Conservation (phyloP, 352 stramenopile genomes). For the Pythium sukuiense region DNA sequence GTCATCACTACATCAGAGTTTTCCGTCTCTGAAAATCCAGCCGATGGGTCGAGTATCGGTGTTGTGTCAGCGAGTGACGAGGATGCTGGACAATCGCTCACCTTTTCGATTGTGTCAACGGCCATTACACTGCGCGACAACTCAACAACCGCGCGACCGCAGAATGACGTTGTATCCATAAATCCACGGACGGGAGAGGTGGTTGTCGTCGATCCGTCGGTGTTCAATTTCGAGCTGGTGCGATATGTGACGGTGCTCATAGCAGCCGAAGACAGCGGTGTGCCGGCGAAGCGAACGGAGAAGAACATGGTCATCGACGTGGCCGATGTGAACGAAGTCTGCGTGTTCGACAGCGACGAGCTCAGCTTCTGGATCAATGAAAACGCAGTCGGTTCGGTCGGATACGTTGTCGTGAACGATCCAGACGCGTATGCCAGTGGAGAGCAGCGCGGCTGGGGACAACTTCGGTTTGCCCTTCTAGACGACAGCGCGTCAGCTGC, state of each 20-base stretch:
- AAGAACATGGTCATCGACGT: conserved; percentile 15
- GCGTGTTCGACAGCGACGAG: conserved; percentile 10
- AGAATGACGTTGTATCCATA: conserved; percentile 20
- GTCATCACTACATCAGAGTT: conserved; percentile 12
- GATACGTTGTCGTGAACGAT: conserved; percentile 18
- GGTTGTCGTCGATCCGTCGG: conserved; percentile 9
- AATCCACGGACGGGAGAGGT: conserved; percentile 8
- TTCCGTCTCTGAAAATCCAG: conserved; percentile 21
- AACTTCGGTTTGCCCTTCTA: conserved; percentile 20
- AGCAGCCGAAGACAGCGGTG: conserved; percentile 27
- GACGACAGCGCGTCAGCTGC: background rate
- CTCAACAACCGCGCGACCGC: background rate
- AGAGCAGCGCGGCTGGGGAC: conserved; percentile 9
- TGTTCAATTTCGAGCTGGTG: conserved; percentile 29
- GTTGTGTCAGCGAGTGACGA: conserved; percentile 20
- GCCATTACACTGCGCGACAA: conserved; percentile 15
- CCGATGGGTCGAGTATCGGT: conserved; percentile 13
- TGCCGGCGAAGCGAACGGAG: conserved; percentile 1
- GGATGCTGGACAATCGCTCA: conserved; percentile 22
- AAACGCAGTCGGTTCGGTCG: conserved; percentile 24
- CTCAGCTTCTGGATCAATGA: conserved; percentile 20
- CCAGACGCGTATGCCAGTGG: conserved; percentile 16
- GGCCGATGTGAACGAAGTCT: conserved; percentile 28
- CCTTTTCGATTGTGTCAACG: conserved; percentile 15
- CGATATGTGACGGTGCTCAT: conserved; percentile 15